Evolutionary conservation across 306 rosid genomes (phyloP).

Genomic region (Sicyos edulis): DNA sequence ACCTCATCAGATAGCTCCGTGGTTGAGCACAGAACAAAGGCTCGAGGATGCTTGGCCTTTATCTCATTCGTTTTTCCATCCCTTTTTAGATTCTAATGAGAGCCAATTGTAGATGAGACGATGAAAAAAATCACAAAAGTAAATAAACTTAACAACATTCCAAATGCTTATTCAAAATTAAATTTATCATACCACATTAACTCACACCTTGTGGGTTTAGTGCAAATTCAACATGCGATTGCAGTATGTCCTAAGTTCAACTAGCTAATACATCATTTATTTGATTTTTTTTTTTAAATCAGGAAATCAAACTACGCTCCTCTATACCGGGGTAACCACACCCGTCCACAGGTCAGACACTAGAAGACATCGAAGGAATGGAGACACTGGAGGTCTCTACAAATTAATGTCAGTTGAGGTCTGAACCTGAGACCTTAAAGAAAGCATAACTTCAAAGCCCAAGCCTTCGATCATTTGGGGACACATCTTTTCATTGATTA

Average conservation of each 20-base stretch:
- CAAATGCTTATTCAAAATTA: not conserved
- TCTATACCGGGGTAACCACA: too few relatives aligned
- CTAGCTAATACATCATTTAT: not conserved
- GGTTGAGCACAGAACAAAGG: conserved; percentile 5
- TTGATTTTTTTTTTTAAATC: too few relatives aligned
- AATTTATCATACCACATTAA: not conserved
- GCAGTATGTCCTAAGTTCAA: not conserved
- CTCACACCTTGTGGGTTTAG: not conserved
- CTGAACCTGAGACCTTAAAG: too few relatives aligned
- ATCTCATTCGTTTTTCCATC: not conserved
- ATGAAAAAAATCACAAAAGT: not conserved
- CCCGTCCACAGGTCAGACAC: too few relatives aligned
- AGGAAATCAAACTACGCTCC: too few relatives aligned
- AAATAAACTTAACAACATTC: not conserved
- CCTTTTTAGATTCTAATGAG: conserved; percentile 13
- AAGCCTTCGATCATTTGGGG: too few relatives aligned
- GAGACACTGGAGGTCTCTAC: too few relatives aligned
- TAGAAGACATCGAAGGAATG: too few relatives aligned
- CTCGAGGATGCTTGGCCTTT: conserved; percentile 16
- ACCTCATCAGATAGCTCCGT: conserved; percentile 24
- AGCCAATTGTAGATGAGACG: not conserved
- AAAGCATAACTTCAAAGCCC: too few relatives aligned
- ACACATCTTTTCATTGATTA: not conserved
- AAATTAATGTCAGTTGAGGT: too few relatives aligned
- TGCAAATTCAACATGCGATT: not conserved